These are phyloP conservation scores for Eimeria acervulina DNA, from an alignment of 169 alveolate genomes.

Conservation along the genomic window DNA sequence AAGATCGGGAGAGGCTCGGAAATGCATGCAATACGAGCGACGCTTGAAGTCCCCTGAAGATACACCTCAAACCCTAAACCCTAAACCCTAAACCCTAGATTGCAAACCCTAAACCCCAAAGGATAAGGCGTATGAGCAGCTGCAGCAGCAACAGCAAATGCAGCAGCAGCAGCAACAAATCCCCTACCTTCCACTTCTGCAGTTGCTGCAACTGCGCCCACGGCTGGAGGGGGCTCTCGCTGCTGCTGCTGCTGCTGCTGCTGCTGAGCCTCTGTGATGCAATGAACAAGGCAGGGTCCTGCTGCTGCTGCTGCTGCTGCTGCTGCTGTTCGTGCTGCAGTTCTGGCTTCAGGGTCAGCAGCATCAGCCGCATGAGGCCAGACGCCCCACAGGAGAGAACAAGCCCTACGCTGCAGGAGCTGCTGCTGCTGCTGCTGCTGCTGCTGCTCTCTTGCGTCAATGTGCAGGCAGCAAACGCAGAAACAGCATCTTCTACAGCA, in stretches of 20 bases:
- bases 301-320: no score
- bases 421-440: not conserved
- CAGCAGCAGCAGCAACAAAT: no score
- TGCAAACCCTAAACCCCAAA: not conserved
- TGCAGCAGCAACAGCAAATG: no score
- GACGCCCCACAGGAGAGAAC: not conserved
- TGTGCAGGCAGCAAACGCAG: conserved; percentile 3
- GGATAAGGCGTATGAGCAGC: no score
- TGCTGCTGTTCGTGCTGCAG: no score
- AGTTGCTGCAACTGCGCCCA: not conserved
- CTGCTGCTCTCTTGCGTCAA: not conserved
- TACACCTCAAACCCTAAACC: not conserved
- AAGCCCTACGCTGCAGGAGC: not conserved
- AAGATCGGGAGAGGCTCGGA: not conserved
- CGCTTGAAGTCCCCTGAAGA: conserved; percentile 5
- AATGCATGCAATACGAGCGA: not conserved
- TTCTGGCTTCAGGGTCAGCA: not conserved
- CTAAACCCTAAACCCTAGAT: not conserved
- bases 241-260: no score
- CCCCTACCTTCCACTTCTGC: conserved; percentile 53
- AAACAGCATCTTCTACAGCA: not conserved
- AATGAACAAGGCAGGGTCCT: no score
- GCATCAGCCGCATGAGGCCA: conserved; percentile 14
- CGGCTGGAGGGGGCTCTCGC: not conserved
- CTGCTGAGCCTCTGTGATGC: no score